phyloP scores from a whole-genome alignment of 2,329 filamentous ascomycete genomes.

The Penicillium occitanis region DNA sequence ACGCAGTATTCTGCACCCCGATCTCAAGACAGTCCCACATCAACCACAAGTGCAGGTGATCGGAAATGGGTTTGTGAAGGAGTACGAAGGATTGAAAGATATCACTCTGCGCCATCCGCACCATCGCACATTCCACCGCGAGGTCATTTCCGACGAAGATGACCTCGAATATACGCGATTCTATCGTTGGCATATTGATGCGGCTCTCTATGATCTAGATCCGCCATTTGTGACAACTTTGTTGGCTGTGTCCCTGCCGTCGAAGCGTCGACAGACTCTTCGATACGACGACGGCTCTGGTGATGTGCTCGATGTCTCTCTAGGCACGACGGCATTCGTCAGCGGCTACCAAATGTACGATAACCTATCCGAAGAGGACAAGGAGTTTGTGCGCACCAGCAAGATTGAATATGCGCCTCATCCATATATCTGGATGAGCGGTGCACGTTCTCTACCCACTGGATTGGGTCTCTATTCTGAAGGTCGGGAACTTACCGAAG shows the following conservation, averaged over 20 bases:
- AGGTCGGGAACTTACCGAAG: constrained; percentile 59
- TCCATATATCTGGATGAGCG: constrained; percentile 79
- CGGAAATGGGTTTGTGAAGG: constrained; percentile 68
- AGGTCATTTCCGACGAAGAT: constrained; percentile 61
- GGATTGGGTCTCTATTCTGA: constrained; percentile 72
- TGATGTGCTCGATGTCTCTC: constrained; percentile 65
- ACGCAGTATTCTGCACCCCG: constrained; percentile 68
- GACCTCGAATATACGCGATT: constrained; percentile 60
- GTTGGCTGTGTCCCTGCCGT: constrained; percentile 70
- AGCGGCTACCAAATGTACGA: constrained; percentile 71
- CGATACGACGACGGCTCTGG: constrained; percentile 71
- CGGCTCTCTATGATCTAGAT: constrained; percentile 72
- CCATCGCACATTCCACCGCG: constrained; percentile 72
- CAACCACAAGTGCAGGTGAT: constrained; percentile 80
- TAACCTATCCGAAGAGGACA: constrained; percentile 62
- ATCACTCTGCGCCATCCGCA: constrained; percentile 72
- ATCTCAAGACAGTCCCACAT: constrained; percentile 76
- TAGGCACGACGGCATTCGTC: constrained; percentile 75
- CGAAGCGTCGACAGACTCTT: constrained; percentile 63
- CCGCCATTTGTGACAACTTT: constrained; percentile 72
- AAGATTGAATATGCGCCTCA: constrained; percentile 74
- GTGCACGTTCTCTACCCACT: constrained; percentile 63
- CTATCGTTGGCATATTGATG: constrained; percentile 80
- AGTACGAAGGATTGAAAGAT: constrained; percentile 69
- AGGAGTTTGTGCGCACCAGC: constrained; percentile 65